A percentile compares a stretch with the other conserved stretches of the same genome.
These are phyloP conservation scores for Apophysomyces trapeziformis DNA, from an alignment of 371 early-diverging fungal species.

Conservation along the genomic window DNA sequence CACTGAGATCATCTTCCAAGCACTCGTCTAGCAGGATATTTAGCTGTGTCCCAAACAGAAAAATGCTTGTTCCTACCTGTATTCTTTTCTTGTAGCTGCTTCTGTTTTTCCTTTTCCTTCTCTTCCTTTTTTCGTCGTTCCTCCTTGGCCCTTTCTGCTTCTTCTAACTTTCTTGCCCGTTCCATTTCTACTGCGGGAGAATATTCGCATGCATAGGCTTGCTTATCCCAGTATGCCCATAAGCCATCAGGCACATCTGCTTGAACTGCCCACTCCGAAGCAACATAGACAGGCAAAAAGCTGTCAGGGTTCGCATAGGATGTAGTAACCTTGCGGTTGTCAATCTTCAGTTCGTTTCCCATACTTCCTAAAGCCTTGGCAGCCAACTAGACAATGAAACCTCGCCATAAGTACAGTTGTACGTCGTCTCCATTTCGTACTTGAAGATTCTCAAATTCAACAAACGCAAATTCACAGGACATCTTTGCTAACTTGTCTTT, in stretches of 20 bases:
- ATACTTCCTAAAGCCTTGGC: slow-evolving; percentile 32
- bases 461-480: slow-evolving; percentile 64
- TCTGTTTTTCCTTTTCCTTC: slow-evolving; percentile 20
- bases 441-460: slow-evolving; percentile 47
- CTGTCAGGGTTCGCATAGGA: slow-evolving; percentile 54
- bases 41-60: not conserved
- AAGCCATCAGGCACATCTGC: slow-evolving; percentile 40
- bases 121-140: slow-evolving; percentile 32
- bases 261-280: slow-evolving; percentile 49
- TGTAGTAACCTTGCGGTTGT: slow-evolving; percentile 35
- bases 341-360: slow-evolving; percentile 39
- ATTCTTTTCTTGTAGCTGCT: slow-evolving; percentile 15
- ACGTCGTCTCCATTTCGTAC: slow-evolving; percentile 23
- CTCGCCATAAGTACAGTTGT: not conserved
- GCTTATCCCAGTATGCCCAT: slow-evolving; percentile 60
- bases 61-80: slow-evolving; percentile 10
- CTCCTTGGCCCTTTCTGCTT: slow-evolving; percentile 23
- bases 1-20: slow-evolving; percentile 48
- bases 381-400: slow-evolving; percentile 29
- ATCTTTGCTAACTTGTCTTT: slow-evolving; percentile 58
- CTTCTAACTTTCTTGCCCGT: slow-evolving; percentile 29
- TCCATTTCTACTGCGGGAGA: slow-evolving; percentile 31
- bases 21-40: slow-evolving; percentile 16
- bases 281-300: slow-evolving; percentile 57
- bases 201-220: slow-evolving; percentile 49